Evolutionary conservation across 768 basidiomycete genomes (phyloP), one percentile per base, ranked within the genome.

Genomic region (Hysterangium stoloniferum): DNA sequence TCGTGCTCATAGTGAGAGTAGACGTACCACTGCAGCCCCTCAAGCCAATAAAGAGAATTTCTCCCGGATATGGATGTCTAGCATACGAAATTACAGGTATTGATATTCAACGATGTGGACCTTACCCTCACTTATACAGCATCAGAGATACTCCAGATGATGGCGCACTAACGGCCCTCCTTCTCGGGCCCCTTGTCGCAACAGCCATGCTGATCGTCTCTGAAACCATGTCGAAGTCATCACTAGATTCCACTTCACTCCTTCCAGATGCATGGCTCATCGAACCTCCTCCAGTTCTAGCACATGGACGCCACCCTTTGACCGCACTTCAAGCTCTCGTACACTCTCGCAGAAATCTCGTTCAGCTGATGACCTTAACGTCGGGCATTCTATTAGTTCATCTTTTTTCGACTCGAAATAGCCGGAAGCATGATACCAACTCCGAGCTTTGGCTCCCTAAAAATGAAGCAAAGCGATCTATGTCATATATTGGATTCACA

Each of bases 1-100:
- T 34, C 76, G 61, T 60, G 66, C 24, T 17, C 29, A 41, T 19
- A 7, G 25, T 32, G 79, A 81, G 9, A 57, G 56, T 38, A 76
- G 65, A 60, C 77, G 75, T 45, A 46, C 37, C 54, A 45, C 61
- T 63, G 47, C 58, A 27, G 52, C 58, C 25, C 43, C 33, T 32
- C 56, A 37, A 15, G 57, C 58, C 45, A 68, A 67, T 53, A 78
- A 74, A 65, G 67, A 69, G 20, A 75, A 78, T 58, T 78, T 80
- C 50, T 80, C 82, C 29, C 86, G 80, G 60, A 75, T 91, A 22
- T 92, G 87, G 87, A 91, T 92, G 89, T 85, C 88, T 13, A 86
- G 89, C 4, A 84, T 86, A 0, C 88, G 89, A 65, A 89, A 92
- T 60, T 92, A 87, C 61, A 74, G 88, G 86, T 84, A 56, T 51